Conservation (phyloP, 2,329 filamentous ascomycete species). For the Blumeria hordei region DNA sequence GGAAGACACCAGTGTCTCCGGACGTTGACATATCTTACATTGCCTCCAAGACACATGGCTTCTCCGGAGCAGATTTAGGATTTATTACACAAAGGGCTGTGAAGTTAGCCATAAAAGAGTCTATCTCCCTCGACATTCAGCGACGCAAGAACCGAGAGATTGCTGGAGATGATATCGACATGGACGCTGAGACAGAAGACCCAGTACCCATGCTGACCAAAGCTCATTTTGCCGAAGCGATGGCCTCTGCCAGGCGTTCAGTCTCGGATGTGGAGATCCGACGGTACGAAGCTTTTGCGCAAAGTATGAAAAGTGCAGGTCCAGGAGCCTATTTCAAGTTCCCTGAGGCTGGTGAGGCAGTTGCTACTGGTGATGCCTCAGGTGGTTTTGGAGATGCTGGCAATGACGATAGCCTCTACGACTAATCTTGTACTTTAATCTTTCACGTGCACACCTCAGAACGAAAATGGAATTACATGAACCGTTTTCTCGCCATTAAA, state of each 20-base stretch:
- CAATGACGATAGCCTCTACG: conserved; percentile 92
- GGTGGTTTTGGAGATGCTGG: conserved; percentile 60
- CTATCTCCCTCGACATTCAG: conserved; percentile 73
- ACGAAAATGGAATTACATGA: too few species aligned
- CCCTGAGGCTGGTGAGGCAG: conserved; percentile 37
- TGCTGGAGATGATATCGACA: conserved; percentile 53
- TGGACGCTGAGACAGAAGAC: conserved; percentile 71
- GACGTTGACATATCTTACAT: conserved; percentile 85
- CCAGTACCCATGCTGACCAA: conserved; percentile 89
- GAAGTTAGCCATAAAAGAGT: conserved; percentile 98
- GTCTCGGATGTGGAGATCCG: conserved; percentile 94
- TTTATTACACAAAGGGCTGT: conserved; percentile 97
- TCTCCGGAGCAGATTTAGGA: conserved; percentile 97
- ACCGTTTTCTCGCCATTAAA: too few species aligned
- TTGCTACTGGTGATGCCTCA: conserved; percentile 39
- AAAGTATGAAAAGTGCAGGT: conserved; percentile 96
- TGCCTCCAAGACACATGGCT: conserved; percentile 89
- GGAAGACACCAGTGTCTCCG: conserved; percentile 78
- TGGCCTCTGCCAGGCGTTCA: conserved; percentile 80
- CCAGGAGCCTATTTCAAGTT: conserved; percentile 98
- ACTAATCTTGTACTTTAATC: conserved; percentile 31
- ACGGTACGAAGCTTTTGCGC: conserved; percentile 92
- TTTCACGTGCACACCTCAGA: too few species aligned
- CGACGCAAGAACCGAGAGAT: conserved; percentile 75
- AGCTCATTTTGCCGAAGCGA: conserved; percentile 95